Conservation (phyloP, 805 yeast species). For the Saccharomyces kudriavzevii region DNA sequence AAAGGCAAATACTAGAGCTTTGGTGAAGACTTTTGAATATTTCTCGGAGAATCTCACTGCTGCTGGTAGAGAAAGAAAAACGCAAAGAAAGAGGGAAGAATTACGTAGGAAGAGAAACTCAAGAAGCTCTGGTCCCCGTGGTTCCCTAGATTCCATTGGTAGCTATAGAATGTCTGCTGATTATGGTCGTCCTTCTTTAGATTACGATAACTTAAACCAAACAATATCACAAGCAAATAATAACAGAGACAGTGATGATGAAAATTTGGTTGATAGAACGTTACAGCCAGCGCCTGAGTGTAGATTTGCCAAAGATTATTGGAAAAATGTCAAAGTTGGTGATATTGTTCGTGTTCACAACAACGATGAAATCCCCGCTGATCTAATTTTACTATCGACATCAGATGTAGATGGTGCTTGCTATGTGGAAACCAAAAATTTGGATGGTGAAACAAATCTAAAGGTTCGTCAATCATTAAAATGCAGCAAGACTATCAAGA, state of each 20-base stretch:
- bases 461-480: constrained; percentile 69
- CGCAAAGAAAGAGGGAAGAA: constrained; percentile 22
- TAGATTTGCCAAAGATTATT: constrained; percentile 33
- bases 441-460: constrained; percentile 76
- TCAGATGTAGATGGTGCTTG: constrained; percentile 64
- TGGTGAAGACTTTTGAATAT: constrained; percentile 21
- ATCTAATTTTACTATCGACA: constrained; percentile 53
- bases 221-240: neutral
- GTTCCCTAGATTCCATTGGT: constrained; percentile 33
- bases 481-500: constrained; percentile 45
- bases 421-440: constrained; percentile 71
- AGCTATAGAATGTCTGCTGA: constrained; percentile 28
- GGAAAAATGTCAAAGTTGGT: constrained; percentile 71
- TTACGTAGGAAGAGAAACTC: constrained; percentile 16
- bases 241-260: constrained; percentile 37
- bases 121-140: constrained; percentile 23
- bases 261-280: constrained; percentile 48
- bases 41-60: constrained; percentile 27
- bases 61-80: constrained; percentile 31
- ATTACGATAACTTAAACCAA: constrained; percentile 33
- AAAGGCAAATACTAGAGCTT: constrained; percentile 37
- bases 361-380: constrained; percentile 78
- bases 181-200: constrained; percentile 20
- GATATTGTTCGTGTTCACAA: constrained; percentile 62
- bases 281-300: constrained; percentile 35